phyloP scores from a whole-genome alignment of 306 rosid species.

The Gillenia trifoliata region DNA sequence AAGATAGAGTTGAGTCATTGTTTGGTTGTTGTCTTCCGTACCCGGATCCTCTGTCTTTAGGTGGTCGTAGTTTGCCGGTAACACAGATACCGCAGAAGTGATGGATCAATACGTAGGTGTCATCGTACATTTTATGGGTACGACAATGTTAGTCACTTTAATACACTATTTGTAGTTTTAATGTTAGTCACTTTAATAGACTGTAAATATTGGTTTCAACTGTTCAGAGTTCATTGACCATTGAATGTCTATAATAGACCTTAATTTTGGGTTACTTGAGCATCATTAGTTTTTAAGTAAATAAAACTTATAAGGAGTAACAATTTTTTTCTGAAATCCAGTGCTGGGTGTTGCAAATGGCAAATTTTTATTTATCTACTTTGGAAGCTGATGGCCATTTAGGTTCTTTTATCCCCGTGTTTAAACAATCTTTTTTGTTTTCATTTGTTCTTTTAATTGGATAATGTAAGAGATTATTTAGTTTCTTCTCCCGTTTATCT shows the following conservation, averaged over 20 bases:
- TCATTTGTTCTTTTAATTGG: background rate
- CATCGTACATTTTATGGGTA: background rate
- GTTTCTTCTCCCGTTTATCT: background rate
- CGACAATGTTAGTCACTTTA: background rate
- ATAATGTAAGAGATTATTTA: background rate
- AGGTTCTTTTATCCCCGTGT: background rate
- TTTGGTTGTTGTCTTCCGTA: constrained; percentile 17
- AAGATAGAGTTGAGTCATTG: constrained; percentile 8
- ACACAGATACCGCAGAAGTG: constrained; percentile 9
- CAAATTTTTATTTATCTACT: background rate
- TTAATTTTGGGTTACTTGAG: background rate
- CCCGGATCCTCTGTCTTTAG: background rate
- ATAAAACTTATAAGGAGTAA: background rate
- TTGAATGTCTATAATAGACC: background rate
- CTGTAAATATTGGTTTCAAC: background rate
- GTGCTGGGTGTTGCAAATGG: background rate
- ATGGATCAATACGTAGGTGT: constrained; percentile 9
- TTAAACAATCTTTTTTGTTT: background rate
- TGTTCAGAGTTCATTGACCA: background rate
- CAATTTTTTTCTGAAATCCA: background rate
- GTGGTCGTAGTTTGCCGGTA: constrained; percentile 13
- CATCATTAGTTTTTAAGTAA: background rate
- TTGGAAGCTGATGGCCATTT: background rate
- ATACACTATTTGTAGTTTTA: background rate
- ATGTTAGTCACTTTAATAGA: background rate